Percentiles rank a stretch among this genome's conserved stretches.
Evolutionary conservation across 2,329 filamentous ascomycete species (phyloP).

Genomic region (Neocatenulostroma microsporum): DNA sequence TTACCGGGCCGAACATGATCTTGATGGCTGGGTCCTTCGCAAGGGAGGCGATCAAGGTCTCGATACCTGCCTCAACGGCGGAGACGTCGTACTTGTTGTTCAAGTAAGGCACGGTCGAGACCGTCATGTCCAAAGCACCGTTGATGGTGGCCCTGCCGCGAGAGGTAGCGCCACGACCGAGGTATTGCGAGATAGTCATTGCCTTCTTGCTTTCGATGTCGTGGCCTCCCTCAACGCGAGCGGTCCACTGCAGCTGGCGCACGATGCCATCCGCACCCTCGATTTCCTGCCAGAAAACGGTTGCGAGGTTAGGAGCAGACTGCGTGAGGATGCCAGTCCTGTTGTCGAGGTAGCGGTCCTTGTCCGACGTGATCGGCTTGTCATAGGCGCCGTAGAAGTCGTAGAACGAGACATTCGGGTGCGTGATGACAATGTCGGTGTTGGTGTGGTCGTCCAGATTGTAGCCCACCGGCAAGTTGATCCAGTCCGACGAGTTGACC

Average conservation of each 20-base stretch:
- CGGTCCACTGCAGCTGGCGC: slow-evolving; percentile 59
- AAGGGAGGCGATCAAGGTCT: slow-evolving; percentile 51
- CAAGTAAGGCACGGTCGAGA: slow-evolving; percentile 54
- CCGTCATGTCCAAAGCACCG: slow-evolving; percentile 49
- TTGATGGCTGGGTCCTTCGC: slow-evolving; percentile 48
- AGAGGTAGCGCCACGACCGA: slow-evolving; percentile 56
- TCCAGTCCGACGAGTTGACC: slow-evolving; percentile 41
- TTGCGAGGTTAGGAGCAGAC: slow-evolving; percentile 58
- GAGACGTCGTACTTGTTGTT: slow-evolving; percentile 50
- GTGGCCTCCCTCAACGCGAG: slow-evolving; percentile 53
- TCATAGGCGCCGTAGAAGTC: slow-evolving; percentile 58
- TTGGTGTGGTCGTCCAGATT: slow-evolving; percentile 51
- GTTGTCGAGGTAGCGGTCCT: slow-evolving; percentile 35
- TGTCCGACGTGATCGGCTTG: slow-evolving; percentile 34
- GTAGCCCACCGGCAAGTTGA: slow-evolving; percentile 45
- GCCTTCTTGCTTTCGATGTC: slow-evolving; percentile 33
- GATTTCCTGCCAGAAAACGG: slow-evolving; percentile 56
- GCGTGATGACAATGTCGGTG: slow-evolving; percentile 46
- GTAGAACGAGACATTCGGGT: slow-evolving; percentile 51
- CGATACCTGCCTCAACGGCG: slow-evolving; percentile 57
- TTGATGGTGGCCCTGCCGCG: slow-evolving; percentile 56
- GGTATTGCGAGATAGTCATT: slow-evolving; percentile 47
- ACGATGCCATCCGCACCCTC: slow-evolving; percentile 50
- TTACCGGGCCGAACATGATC: slow-evolving; percentile 48
- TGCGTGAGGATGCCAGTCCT: slow-evolving; percentile 56